Conservation (phyloP, 208 protist species). For the Vickermania ingenoplastis region DNA sequence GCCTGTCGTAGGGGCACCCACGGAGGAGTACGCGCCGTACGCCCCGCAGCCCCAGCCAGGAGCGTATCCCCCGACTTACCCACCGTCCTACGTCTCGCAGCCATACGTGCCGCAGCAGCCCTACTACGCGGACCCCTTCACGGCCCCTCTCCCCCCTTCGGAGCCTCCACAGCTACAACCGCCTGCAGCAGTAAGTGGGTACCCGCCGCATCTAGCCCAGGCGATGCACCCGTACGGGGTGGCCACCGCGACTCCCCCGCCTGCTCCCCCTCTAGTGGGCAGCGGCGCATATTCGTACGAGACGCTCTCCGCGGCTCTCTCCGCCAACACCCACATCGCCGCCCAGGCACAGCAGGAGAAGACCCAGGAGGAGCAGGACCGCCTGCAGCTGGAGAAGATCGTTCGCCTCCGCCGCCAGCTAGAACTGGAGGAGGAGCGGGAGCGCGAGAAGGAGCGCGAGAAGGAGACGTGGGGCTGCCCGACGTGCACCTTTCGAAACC, state of each 20-base stretch:
- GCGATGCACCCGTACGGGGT: too few species aligned
- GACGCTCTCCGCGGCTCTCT: neutral
- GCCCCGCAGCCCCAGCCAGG: too few species aligned
- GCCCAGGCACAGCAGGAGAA: neutral
- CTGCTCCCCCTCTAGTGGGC: neutral
- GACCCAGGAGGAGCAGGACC: constrained; percentile 58
- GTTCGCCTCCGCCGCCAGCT: constrained; percentile 71
- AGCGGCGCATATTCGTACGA: neutral
- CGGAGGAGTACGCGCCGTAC: too few species aligned
- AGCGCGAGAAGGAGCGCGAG: constrained; percentile 53
- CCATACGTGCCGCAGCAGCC: too few species aligned
- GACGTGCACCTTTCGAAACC: constrained; percentile 70
- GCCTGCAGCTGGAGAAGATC: constrained; percentile 70
- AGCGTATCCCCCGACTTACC: too few species aligned
- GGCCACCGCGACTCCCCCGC: constrained; percentile 3
- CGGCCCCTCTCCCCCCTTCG: too few species aligned
- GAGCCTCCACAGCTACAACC: too few species aligned
- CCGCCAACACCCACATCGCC: constrained; percentile 2
- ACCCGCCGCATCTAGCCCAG: too few species aligned
- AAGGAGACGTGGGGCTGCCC: constrained; percentile 67
- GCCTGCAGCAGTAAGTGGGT: too few species aligned
- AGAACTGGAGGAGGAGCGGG: constrained; percentile 59
- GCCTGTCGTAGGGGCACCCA: too few species aligned
- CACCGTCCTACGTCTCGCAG: too few species aligned
- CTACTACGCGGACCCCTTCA: too few species aligned